Conservation (phyloP, 305 asterid species). For the Stenogyne calaminthoides region DNA sequence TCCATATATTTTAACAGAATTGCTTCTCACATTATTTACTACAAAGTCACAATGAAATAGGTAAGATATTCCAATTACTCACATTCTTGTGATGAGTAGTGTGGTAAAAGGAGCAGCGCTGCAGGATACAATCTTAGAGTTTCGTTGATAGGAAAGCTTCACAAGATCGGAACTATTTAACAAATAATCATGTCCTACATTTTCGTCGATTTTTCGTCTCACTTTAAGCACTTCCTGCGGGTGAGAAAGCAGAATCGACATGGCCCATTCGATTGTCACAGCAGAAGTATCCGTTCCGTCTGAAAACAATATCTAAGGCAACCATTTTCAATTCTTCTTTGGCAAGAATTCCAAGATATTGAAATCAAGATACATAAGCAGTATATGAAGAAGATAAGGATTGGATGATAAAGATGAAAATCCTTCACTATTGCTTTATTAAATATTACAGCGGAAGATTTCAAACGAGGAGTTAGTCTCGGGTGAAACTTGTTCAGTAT, state of each 20-base stretch:
- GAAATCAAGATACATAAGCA: too few species aligned
- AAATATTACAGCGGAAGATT: too few species aligned
- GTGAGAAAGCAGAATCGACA: slow-evolving; percentile 46
- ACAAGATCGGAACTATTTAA: too few species aligned
- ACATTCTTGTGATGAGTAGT: slow-evolving; percentile 40
- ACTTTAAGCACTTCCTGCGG: slow-evolving; percentile 40
- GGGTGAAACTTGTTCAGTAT: too few species aligned
- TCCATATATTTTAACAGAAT: too few species aligned
- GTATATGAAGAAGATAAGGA: too few species aligned
- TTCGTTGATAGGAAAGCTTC: too few species aligned
- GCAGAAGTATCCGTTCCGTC: slow-evolving; percentile 54
- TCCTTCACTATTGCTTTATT: too few species aligned
- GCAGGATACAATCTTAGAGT: slow-evolving; percentile 46
- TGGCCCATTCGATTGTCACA: slow-evolving; percentile 46
- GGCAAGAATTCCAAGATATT: not conserved
- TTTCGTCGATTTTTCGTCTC: slow-evolving; percentile 40
- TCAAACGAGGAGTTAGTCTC: too few species aligned
- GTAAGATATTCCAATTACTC: not conserved
- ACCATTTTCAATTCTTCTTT: not conserved
- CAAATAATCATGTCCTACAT: slow-evolving; percentile 34
- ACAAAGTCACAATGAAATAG: not conserved
- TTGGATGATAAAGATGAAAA: too few species aligned
- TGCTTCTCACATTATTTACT: too few species aligned
- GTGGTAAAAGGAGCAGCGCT: slow-evolving; percentile 50
- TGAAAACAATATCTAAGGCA: slow-evolving; percentile 30